Evolutionary conservation across 441 rosid genomes (phyloP).

Genomic region (Populus tomentosa): DNA sequence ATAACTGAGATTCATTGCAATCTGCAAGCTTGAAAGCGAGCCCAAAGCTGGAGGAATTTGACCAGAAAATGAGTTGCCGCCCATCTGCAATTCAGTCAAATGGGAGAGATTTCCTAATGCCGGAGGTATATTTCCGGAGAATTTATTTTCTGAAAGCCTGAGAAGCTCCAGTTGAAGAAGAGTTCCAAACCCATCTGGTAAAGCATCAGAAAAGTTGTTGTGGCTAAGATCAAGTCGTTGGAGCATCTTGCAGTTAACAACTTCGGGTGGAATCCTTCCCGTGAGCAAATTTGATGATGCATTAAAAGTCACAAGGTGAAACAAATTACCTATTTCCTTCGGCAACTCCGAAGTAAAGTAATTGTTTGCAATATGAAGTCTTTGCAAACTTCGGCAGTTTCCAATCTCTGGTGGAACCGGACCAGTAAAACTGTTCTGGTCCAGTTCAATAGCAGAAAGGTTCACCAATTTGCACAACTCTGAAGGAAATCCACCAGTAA

Average conservation of each 20-base stretch:
- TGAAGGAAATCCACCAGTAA: conserved; percentile 83
- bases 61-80: conserved; percentile 78
- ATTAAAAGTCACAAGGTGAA: conserved; percentile 79
- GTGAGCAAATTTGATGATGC: conserved; percentile 72
- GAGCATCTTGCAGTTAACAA: conserved; percentile 79
- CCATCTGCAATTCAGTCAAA: conserved; percentile 95
- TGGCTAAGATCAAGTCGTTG: conserved; percentile 88
- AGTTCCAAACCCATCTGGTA: conserved; percentile 74
- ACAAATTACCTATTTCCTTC: conserved; percentile 67
- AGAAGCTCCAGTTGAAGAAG: conserved; percentile 82
- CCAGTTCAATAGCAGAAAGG: conserved; percentile 81
- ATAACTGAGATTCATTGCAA: conserved; percentile 87
- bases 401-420: conserved; percentile 66
- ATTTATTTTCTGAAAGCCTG: conserved; percentile 70
- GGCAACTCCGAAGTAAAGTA: conserved; percentile 63
- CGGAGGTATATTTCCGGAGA: conserved; percentile 70
- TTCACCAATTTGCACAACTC: conserved; percentile 76
- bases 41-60: conserved; percentile 75
- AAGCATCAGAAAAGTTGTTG: conserved; percentile 56
- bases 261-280: conserved; percentile 63
- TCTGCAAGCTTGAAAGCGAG: conserved; percentile 81
- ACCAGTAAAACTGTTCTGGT: conserved; percentile 79
- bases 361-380: conserved; percentile 86
- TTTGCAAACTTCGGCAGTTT: conserved; percentile 70
- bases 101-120: conserved; percentile 79